phyloP scores from a whole-genome alignment of 2,329 filamentous ascomycete species.

The Pestalotiopsis sp. region DNA sequence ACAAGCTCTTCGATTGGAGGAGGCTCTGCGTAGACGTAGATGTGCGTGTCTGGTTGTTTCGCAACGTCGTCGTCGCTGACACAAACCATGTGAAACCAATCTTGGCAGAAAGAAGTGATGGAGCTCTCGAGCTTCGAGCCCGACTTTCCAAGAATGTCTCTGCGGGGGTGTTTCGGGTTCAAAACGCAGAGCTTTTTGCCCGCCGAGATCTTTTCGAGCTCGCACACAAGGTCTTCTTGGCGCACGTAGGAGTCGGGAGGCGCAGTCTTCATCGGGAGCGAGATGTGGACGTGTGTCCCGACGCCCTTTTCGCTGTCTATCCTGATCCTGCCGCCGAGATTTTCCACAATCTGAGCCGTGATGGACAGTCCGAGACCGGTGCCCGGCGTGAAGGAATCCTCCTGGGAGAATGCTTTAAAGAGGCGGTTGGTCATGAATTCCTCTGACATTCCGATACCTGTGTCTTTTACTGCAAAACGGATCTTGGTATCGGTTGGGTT shows the following conservation, averaged over 20 bases:
- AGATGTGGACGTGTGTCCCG: conserved; percentile 56
- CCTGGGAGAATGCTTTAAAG: conserved; percentile 67
- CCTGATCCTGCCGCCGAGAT: conserved; percentile 20
- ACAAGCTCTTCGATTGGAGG: conserved; percentile 23
- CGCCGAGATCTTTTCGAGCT: neutral
- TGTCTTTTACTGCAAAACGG: conserved; percentile 58
- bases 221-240: neutral
- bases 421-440: conserved; percentile 63
- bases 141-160: neutral
- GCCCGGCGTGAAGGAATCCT: conserved; percentile 61
- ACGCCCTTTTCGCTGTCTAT: conserved; percentile 43
- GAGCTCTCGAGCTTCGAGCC: conserved; percentile 18
- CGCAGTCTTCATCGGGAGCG: conserved; percentile 35
- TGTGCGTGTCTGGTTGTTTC: conserved; percentile 16
- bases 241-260: neutral
- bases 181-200: neutral
- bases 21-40: conserved; percentile 25
- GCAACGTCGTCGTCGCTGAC: conserved; percentile 15
- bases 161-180: neutral
- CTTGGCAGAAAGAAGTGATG: conserved; percentile 17
- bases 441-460: conserved; percentile 66
- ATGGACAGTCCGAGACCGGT: conserved; percentile 68
- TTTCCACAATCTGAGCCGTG: conserved; percentile 54
- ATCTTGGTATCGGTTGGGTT: conserved; percentile 46
- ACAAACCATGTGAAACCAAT: conserved; percentile 23